Conservation (phyloP, 2,329 filamentous ascomycete species). For the Falciphora oryzae region DNA sequence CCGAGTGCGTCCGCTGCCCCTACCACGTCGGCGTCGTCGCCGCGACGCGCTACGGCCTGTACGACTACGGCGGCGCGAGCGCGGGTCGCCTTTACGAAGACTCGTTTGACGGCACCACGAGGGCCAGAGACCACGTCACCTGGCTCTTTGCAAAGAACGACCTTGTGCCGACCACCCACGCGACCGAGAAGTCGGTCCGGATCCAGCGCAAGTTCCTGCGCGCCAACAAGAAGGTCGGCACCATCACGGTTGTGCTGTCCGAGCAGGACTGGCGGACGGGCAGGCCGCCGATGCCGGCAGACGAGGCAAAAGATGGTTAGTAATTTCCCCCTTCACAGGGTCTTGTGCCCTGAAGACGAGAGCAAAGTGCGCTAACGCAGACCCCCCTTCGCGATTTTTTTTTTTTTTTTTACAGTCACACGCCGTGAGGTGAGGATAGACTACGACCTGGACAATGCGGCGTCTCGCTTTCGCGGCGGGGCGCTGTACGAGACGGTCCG, state of each 20-base stretch:
- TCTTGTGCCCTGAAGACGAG: background rate
- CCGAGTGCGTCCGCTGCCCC: constrained; percentile 14
- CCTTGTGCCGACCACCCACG: constrained; percentile 11
- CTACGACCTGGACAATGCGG: constrained; percentile 12
- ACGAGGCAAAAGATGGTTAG: background rate
- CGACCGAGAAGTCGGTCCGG: constrained; percentile 7
- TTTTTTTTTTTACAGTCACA: background rate
- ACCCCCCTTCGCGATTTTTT: background rate
- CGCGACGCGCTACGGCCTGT: constrained; percentile 10
- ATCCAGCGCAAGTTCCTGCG: constrained; percentile 9
- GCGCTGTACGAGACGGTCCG: background rate
- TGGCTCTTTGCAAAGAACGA: constrained; percentile 17
- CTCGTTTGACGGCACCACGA: constrained; percentile 10
- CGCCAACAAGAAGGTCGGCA: constrained; percentile 9
- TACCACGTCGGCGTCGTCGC: constrained; percentile 18
- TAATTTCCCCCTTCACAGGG: background rate
- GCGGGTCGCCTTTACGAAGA: constrained; percentile 13
- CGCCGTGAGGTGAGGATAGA: constrained; percentile 12
- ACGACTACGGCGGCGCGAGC: constrained; percentile 9
- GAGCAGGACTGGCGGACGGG: background rate
- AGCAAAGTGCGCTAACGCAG: constrained; percentile 1
- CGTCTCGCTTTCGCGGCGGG: background rate
- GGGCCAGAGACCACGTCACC: constrained; percentile 13
- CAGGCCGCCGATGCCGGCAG: background rate
- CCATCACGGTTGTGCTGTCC: constrained; percentile 11